A percentile compares a stretch with the other conserved stretches of the same genome.
phyloP scores from a whole-genome alignment of 495 filamentous ascomycete genomes.

The Neurospora terricola region DNA sequence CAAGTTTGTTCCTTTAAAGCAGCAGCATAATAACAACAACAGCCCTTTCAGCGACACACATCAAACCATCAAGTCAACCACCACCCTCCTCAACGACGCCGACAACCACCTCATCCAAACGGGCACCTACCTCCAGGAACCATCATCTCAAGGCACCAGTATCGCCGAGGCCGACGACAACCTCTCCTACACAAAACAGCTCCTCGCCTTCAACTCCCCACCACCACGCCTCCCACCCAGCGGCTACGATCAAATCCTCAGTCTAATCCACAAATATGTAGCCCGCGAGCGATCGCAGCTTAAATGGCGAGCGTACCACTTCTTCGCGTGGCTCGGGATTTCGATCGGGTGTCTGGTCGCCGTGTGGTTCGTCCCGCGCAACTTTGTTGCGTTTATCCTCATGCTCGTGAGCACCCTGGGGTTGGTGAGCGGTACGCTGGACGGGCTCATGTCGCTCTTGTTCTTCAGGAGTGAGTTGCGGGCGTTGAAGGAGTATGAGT shows the following conservation, averaged over 20 bases:
- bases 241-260: constrained; percentile 65
- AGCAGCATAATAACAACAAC: background rate
- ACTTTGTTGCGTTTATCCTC: constrained; percentile 71
- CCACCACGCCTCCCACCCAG: constrained; percentile 16
- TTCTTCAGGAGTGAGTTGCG: constrained; percentile 78
- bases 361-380: constrained; percentile 73
- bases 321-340: constrained; percentile 52
- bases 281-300: constrained; percentile 60
- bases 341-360: constrained; percentile 63
- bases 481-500: constrained; percentile 86
- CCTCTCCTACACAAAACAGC: constrained; percentile 20
- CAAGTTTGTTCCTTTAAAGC: constrained; percentile 22
- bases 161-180: constrained; percentile 16
- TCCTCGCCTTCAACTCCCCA: constrained; percentile 6
- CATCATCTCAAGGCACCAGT: constrained; percentile 5
- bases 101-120: constrained; percentile 9
- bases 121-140: constrained; percentile 28
- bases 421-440: constrained; percentile 62
- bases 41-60: background rate
- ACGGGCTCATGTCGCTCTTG: constrained; percentile 76
- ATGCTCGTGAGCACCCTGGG: constrained; percentile 68
- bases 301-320: constrained; percentile 60
- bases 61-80: background rate
- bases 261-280: constrained; percentile 54
- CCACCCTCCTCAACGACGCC: constrained; percentile 8